Conservation (phyloP, 805 yeast genomes). For the Clavispora asparagi region DNA sequence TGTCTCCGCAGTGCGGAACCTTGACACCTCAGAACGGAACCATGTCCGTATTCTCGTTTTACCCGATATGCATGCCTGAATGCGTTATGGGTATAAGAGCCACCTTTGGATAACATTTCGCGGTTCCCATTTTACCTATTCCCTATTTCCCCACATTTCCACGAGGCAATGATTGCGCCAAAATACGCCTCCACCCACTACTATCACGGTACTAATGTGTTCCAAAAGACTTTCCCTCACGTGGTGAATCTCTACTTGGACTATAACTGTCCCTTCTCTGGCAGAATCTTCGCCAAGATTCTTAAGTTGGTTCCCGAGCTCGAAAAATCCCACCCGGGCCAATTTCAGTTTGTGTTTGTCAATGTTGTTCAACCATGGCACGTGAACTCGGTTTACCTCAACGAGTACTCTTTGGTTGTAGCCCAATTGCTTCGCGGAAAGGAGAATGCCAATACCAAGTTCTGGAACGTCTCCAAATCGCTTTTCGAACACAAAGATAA, state of each 20-base stretch:
- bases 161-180: constrained; percentile 33
- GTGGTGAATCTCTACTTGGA: constrained; percentile 64
- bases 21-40: no score
- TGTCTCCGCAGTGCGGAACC: no score
- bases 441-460: constrained; percentile 20
- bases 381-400: constrained; percentile 59
- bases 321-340: constrained; percentile 39
- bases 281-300: constrained; percentile 56
- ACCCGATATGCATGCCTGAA: no score
- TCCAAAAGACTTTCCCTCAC: constrained; percentile 24
- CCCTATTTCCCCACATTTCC: not conserved
- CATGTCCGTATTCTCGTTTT: no score
- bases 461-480: constrained; percentile 47
- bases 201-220: constrained; percentile 16
- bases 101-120: no score
- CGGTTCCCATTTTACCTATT: no score
- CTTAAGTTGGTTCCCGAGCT: constrained; percentile 50
- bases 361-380: constrained; percentile 93
- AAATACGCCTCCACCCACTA: constrained; percentile 37
- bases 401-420: constrained; percentile 69
- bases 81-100: no score
- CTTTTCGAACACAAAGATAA: constrained; percentile 51
- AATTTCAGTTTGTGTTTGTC: constrained; percentile 57
- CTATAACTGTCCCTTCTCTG: constrained; percentile 74
- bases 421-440: constrained; percentile 51